phyloP scores from a whole-genome alignment of 768 basidiomycete species.

The Xerocomus potaroensis region DNA sequence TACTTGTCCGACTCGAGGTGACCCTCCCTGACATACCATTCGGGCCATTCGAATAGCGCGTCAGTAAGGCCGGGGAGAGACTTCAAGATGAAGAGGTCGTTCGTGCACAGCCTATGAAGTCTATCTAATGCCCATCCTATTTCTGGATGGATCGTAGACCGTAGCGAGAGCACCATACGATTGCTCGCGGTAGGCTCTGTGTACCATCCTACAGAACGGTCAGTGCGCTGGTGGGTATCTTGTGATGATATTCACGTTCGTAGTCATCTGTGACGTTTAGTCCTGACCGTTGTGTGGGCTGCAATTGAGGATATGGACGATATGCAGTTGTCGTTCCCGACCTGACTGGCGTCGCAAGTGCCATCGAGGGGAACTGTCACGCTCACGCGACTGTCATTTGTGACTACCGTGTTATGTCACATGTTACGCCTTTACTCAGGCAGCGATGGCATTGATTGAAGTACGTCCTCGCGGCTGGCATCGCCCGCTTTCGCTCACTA shows the following conservation, averaged over 20 bases:
- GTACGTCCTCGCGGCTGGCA: constrained; percentile 25
- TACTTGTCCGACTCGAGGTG: constrained; percentile 41
- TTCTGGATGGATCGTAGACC: constrained; percentile 78
- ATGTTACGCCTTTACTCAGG: constrained; percentile 8
- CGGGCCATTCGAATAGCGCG: constrained; percentile 84
- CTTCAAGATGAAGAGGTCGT: constrained; percentile 71
- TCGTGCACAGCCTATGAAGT: constrained; percentile 72
- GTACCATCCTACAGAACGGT: constrained; percentile 62
- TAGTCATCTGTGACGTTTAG: constrained; percentile 67
- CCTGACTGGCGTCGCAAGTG: constrained; percentile 29
- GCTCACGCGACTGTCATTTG: constrained; percentile 22
- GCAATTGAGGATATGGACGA: constrained; percentile 24
- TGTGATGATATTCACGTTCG: constrained; percentile 51
- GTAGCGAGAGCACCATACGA: constrained; percentile 85
- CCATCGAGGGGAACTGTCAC: constrained; percentile 20
- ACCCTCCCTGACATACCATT: constrained; percentile 73
- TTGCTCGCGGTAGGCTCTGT: constrained; percentile 78
- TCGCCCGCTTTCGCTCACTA: neutral
- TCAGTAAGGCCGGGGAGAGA: constrained; percentile 76
- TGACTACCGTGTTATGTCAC: constrained; percentile 7
- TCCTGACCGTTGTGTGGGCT: constrained; percentile 18
- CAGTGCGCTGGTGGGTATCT: constrained; percentile 3
- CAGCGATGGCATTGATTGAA: constrained; percentile 52
- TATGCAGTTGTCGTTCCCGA: constrained; percentile 21
- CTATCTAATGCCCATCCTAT: constrained; percentile 88